phyloP scores from a whole-genome alignment of 2,329 filamentous ascomycete genomes.

The Fusarium sterilihyphosum region DNA sequence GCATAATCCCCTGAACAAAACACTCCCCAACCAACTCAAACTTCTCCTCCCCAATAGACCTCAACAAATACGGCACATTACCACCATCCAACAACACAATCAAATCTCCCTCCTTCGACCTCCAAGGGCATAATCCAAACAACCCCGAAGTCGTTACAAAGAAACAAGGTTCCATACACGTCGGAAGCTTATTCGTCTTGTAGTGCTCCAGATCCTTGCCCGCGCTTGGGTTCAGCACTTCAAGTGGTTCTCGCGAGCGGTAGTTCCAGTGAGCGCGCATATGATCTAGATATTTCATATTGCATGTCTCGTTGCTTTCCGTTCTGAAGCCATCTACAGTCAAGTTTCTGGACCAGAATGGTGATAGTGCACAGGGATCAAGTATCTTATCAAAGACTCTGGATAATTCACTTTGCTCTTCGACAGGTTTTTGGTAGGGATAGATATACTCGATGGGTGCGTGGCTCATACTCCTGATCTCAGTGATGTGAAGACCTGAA shows the following conservation, averaged over 20 bases:
- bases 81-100: constrained; percentile 20
- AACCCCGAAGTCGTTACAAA: constrained; percentile 9
- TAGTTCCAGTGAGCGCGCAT: constrained; percentile 22
- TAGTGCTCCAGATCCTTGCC: not conserved
- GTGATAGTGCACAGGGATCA: constrained; percentile 22
- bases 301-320: not conserved
- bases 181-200: not conserved
- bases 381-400: constrained; percentile 20
- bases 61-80: constrained; percentile 23
- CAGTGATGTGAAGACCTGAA: not conserved
- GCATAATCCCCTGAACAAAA: constrained; percentile 23
- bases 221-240: not conserved
- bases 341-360: constrained; percentile 5
- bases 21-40: constrained; percentile 28
- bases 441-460: constrained; percentile 13
- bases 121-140: constrained; percentile 29
- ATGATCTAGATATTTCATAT: constrained; percentile 19
- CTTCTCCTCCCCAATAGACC: not conserved
- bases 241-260: not conserved
- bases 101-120: constrained; percentile 11
- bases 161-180: constrained; percentile 15
- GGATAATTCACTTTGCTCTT: not conserved
- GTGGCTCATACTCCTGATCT: constrained; percentile 10
- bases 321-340: not conserved
- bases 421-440: not conserved